Evolutionary conservation across 805 yeast species (phyloP).

Genomic region (Pichia scutulata): DNA sequence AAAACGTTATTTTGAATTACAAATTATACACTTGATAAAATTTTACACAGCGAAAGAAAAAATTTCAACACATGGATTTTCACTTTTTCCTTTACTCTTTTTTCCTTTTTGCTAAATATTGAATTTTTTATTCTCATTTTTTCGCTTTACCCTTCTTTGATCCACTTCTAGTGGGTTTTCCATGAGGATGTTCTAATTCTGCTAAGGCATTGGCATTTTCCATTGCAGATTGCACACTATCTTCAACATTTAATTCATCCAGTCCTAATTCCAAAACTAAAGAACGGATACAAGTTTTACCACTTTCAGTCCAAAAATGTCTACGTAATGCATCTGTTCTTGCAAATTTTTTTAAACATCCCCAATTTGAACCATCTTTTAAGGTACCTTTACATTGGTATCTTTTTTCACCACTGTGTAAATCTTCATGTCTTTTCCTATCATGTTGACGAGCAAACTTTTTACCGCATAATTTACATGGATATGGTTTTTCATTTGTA

Average conservation of each 20-base stretch:
- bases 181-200: background rate
- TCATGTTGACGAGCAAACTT: constrained; percentile 80
- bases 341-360: constrained; percentile 75
- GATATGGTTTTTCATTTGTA: constrained; percentile 73
- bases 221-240: constrained; percentile 12
- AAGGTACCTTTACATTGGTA: constrained; percentile 59
- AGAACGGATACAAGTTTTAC: constrained; percentile 63
- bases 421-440: constrained; percentile 64
- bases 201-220: constrained; percentile 5
- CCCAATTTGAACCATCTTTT: constrained; percentile 59
- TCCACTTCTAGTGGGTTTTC: background rate
- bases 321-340: constrained; percentile 73
- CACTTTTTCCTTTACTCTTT: too few relatives aligned
- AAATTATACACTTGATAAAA: background rate
- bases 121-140: background rate
- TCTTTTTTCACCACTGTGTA: constrained; percentile 70
- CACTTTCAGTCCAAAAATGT: constrained; percentile 75
- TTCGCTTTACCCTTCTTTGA: background rate
- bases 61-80: background rate
- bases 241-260: constrained; percentile 7
- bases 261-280: constrained; percentile 30
- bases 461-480: constrained; percentile 67
- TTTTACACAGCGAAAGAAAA: background rate
- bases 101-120: too few relatives aligned
- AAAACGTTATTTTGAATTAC: background rate